Evolutionary conservation across 768 basidiomycete genomes (phyloP), one percentile per base, ranked within the genome.

Genomic region (Clathrus columnatus): DNA sequence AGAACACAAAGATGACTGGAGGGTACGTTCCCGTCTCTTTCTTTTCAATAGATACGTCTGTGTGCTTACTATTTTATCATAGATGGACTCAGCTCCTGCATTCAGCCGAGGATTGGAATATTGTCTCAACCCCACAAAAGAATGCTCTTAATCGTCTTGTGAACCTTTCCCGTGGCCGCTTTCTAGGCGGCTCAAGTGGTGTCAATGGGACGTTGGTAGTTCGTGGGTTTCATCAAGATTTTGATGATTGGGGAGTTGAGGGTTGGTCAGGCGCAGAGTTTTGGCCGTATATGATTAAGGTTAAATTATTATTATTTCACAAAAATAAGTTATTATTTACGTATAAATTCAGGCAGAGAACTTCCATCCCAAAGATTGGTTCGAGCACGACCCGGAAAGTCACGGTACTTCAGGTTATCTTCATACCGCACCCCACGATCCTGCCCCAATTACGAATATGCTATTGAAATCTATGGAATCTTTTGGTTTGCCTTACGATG

Each of bases 211-310:
- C 50, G 7, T 56, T 63, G 18, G 61, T 60, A 21, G 59, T 61
- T 48, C 46, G 62, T 21, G 60, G 62, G 17, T 20, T 47, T 49
- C 32, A 46, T 2, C 10, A 48, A 56, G 63, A 64, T 41, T 64
- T 64, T 24, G 43, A 49, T 18, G 57, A 58, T n/a, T 64, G 63
- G 63, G 63, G 48, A 7, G 48, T 52, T 14, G 53, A 56, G n/a
- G 63, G 63, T 4, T 36, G 36, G 36, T 36, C 36, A 14, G 36
- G 36, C 10, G 36, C 36, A 36, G 36, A 36, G 36, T 14, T 36
- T 3, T 36, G 36, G 36, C n/a, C 7, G 4, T 36, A 36, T n/a
- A 36, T 36, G 36, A 36, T 14, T 36, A 36, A 36, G 36, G 36
- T 36, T n/a, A 36, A n/a, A n/a, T n/a, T n/a, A n/a, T n/a, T n/a